Evolutionary conservation across 805 yeast genomes (phyloP).

Genomic region (Grigorovia yakushimaensis): DNA sequence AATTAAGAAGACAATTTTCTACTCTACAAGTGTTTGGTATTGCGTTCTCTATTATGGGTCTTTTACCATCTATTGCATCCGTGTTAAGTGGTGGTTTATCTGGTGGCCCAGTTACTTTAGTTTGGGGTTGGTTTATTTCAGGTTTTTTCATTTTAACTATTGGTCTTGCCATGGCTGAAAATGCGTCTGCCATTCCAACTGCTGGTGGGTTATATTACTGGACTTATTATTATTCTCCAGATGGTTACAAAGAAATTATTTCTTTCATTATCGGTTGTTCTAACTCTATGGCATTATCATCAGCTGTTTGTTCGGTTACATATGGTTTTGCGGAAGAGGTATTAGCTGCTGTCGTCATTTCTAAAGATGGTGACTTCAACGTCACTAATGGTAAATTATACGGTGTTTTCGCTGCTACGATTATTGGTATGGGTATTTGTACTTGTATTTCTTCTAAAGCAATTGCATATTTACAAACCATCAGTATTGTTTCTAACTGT

Average conservation of each 20-base stretch:
- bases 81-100: constrained; percentile 42
- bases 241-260: constrained; percentile 38
- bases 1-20: constrained; percentile 49
- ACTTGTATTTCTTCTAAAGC: constrained; percentile 49
- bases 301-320: constrained; percentile 57
- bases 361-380: constrained; percentile 44
- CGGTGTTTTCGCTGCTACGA: constrained; percentile 58
- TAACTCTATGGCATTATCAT: constrained; percentile 55
- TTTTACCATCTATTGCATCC: constrained; percentile 55
- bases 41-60: too few species aligned
- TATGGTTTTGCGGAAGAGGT: constrained; percentile 61
- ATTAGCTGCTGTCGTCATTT: constrained; percentile 47
- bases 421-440: constrained; percentile 40
- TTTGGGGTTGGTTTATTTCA: constrained; percentile 68
- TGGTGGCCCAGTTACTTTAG: constrained; percentile 49
- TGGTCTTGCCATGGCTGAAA: constrained; percentile 54
- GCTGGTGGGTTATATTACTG: constrained; percentile 68
- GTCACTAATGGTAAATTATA: constrained; percentile 46
- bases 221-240: too few species aligned
- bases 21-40: constrained; percentile 60
- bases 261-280: constrained; percentile 59
- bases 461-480: constrained; percentile 49
- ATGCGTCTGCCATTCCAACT: constrained; percentile 63
- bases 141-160: constrained; percentile 41
- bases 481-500: constrained; percentile 47